Base-by-base conservation (phyloP, 164 flowering plant genomes). In the Aristolochia californica region DNA sequence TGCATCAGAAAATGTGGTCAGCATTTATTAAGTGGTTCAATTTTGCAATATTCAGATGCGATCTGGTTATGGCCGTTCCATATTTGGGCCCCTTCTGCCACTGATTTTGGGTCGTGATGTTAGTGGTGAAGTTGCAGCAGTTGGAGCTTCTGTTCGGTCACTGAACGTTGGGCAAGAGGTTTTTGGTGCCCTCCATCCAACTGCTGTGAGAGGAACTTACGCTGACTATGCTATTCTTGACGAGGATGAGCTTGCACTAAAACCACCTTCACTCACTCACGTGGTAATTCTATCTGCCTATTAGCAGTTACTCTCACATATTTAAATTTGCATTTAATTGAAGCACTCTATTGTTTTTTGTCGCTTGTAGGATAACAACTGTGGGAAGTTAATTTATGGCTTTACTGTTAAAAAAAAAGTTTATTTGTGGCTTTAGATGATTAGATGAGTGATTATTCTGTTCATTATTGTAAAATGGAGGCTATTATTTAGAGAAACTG, bases 111-210 rank as follows among this genome's bases (percentile, higher is more conserved):
- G 99, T 44, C 91, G 99, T 50, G 99, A 89, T 80, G 55, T 93
- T 65, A 93, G 99, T 67, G 99, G 99, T 70, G 99, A 89, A 79
- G 96, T 93, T 68, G 88, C 84, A 56, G 90, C 87, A 22, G 66
- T 83, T 65, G 99, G 99, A 50, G 40, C 66, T 70, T 80, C 93
- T 20, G 97, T 87, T 15, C 67, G 47, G 45, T 78, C 90, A 4
- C 60, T 93, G 38, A 64, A 30, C 43, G 78, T 93, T 62, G 99
- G 97, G 24, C 84, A 93, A 60, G 87, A 87, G 66, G 97, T 93
- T 43, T 93, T 93, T 79, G 99, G 99, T 61, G 99, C 99, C 34
- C 69, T 89, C 72, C 97, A 90, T 76, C 99, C 99, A 45, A 89
- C 97, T 58, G 99, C 97, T 58, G 71, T 78, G 52, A 79, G 97